Evolutionary conservation across 2,329 filamentous ascomycete genomes (phyloP).

Genomic region (Sporothrix dimorphospora): DNA sequence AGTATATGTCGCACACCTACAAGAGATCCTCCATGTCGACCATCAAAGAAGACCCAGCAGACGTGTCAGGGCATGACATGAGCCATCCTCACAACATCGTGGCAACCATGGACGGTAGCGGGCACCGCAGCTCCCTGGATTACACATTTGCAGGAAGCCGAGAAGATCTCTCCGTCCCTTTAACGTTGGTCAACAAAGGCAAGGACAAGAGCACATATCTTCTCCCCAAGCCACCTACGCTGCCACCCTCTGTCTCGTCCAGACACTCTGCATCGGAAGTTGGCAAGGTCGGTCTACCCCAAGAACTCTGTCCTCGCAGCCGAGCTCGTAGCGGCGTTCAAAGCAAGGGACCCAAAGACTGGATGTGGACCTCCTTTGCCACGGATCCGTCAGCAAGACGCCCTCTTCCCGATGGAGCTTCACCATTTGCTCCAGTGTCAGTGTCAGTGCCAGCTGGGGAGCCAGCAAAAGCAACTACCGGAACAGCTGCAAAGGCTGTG

Average conservation of each 20-base stretch:
- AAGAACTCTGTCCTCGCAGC: background rate
- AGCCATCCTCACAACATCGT: background rate
- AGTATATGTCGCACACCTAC: constrained; percentile 23
- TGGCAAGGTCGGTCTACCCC: constrained; percentile 3
- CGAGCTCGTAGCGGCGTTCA: background rate
- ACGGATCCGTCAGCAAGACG: background rate
- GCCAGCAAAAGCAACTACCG: no score
- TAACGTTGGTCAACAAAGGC: background rate
- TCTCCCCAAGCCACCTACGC: background rate
- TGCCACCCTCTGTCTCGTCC: background rate
- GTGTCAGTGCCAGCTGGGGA: background rate
- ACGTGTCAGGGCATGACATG: background rate
- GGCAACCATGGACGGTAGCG: background rate
- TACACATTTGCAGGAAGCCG: background rate
- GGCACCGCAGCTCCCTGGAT: background rate
- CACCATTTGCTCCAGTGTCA: background rate
- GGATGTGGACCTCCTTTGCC: constrained; percentile 13
- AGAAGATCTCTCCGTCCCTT: background rate
- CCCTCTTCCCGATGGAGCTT: background rate
- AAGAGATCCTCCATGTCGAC: constrained; percentile 32
- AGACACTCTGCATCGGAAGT: background rate
- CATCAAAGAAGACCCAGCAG: constrained; percentile 32
- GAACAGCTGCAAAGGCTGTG: background rate
- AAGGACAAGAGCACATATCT: background rate
- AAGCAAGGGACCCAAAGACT: constrained; percentile 4